A percentile compares a stretch with the other conserved stretches of the same genome.
These are phyloP conservation scores for Salix exigua DNA, from an alignment of 345 rosid genomes.

Conservation along the genomic window DNA sequence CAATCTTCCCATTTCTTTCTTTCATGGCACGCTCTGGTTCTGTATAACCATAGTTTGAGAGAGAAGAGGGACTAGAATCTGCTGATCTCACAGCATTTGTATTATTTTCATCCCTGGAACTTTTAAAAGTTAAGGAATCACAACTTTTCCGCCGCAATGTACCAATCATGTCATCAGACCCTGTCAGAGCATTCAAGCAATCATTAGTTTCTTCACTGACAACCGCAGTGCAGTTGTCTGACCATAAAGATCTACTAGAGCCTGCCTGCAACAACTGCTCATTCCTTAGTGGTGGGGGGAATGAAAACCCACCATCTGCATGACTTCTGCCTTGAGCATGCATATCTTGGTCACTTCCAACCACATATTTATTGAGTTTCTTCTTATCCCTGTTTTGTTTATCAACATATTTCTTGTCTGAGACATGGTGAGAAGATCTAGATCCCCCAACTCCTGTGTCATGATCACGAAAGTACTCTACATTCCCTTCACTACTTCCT, in stretches of 20 bases:
- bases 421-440: conserved; percentile 41
- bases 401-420: conserved; percentile 51
- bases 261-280: conserved; percentile 48
- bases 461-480: conserved; percentile 70
- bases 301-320: conserved; percentile 68
- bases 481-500: conserved; percentile 88
- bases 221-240: conserved; percentile 47
- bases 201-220: conserved; percentile 44
- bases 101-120: conserved; percentile 68
- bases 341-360: conserved; percentile 48
- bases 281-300: conserved; percentile 65
- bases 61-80: conserved; percentile 63
- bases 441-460: conserved; percentile 55
- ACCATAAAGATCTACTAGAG: conserved; percentile 67
- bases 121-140: conserved; percentile 64
- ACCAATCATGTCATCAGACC: conserved; percentile 66
- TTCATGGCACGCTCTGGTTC: conserved; percentile 51
- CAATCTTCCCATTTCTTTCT: conserved; percentile 52
- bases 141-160: conserved; percentile 78
- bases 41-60: conserved; percentile 60
- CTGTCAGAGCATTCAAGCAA: conserved; percentile 50
- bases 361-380: conserved; percentile 40
- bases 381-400: conserved; percentile 42
- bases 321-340: conserved; percentile 44
- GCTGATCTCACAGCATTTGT: conserved; percentile 53